Evolutionary conservation across 805 yeast genomes (phyloP).

Genomic region (Monosporozyma aquatica): DNA sequence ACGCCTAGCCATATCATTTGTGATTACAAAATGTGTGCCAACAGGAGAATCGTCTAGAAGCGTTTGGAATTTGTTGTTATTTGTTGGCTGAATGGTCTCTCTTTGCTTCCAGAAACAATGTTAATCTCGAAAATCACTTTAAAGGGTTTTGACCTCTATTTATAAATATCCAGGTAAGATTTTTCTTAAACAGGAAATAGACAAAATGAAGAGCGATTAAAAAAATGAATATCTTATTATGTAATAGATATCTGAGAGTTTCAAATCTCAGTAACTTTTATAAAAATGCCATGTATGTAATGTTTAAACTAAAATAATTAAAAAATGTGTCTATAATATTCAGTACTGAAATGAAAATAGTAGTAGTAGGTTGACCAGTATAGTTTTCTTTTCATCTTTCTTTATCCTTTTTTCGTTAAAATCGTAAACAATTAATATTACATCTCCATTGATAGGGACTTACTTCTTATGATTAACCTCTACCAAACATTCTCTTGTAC

Average conservation of each 20-base stretch:
- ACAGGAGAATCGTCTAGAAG: no score
- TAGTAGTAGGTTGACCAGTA: background rate
- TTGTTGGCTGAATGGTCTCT: no score
- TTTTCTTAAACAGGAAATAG: background rate
- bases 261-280: background rate
- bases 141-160: background rate
- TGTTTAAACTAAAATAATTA: background rate
- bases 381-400: background rate
- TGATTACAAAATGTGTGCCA: no score
- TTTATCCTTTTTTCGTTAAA: conserved; percentile 1
- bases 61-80: no score
- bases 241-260: background rate
- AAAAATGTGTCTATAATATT: background rate
- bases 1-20: no score
- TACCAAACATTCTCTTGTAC: conserved; percentile 18
- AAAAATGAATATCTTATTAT: background rate
- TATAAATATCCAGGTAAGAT: no score
- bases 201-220: background rate
- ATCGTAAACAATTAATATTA: background rate
- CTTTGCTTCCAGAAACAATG: no score
- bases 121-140: background rate
- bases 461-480: background rate
- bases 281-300: background rate
- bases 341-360: background rate
- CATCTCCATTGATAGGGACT: background rate